These are phyloP conservation scores for Zymoseptoria brevis DNA, from an alignment of 2,329 filamentous ascomycete genomes.

Conservation along the genomic window DNA sequence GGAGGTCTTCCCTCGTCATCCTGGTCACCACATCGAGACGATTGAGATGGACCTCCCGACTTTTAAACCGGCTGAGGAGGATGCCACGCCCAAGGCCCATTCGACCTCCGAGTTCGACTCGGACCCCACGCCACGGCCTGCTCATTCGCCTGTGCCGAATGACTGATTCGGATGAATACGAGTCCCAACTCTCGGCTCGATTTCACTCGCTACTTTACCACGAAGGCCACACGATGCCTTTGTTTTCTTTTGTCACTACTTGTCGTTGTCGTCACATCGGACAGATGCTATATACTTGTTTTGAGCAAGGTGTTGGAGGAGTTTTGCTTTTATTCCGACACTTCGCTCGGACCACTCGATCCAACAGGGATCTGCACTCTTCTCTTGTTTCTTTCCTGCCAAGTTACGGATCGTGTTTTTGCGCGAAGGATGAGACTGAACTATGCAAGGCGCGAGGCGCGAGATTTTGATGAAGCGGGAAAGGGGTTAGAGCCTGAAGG, in stretches of 20 bases:
- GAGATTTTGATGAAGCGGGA: neutral
- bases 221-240: conserved; percentile 11
- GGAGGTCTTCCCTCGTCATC: conserved; percentile 40
- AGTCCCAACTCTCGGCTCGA: conserved; percentile 5
- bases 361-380: neutral
- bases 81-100: conserved; percentile 33
- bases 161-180: conserved; percentile 6
- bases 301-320: conserved; percentile 26
- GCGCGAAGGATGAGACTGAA: neutral
- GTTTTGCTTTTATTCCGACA: conserved; percentile 7
- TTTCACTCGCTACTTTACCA: conserved; percentile 7
- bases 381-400: neutral
- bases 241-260: conserved; percentile 7
- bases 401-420: neutral
- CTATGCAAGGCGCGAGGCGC: neutral
- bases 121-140: conserved; percentile 36
- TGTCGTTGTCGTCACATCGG: neutral
- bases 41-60: conserved; percentile 28
- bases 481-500: neutral
- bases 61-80: conserved; percentile 21
- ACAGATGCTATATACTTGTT: neutral
- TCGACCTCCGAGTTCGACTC: conserved; percentile 27
- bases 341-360: neutral
- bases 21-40: conserved; percentile 36
- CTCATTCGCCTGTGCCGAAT: conserved; percentile 13